A percentile compares a stretch with the other conserved stretches of the same genome.
Evolutionary conservation across 305 asterid species (phyloP).

Genomic region (Fraxinus nigra): DNA sequence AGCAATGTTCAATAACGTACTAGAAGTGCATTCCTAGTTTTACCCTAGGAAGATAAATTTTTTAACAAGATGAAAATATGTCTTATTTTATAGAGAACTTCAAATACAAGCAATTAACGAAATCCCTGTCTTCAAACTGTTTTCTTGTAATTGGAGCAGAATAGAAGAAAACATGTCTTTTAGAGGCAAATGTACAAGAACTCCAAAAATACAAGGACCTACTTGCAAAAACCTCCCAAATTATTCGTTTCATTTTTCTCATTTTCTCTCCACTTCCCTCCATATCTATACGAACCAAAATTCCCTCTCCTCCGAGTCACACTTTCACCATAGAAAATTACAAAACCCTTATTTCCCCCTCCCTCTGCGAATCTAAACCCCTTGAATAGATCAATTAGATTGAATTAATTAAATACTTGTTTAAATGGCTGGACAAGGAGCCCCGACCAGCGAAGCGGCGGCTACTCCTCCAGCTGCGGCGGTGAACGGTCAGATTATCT

Average conservation of each 20-base stretch:
- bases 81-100: neutral
- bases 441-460: constrained; percentile 49
- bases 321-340: constrained; percentile 26
- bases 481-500: constrained; percentile 41
- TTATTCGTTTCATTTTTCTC: constrained; percentile 27
- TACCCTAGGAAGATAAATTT: neutral
- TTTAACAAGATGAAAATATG: neutral
- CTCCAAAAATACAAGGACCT: constrained; percentile 11
- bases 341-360: constrained; percentile 36
- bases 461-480: constrained; percentile 42
- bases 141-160: neutral
- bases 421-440: constrained; percentile 52
- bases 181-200: neutral
- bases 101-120: neutral
- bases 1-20: neutral
- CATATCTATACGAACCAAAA: constrained; percentile 93
- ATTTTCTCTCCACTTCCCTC: constrained; percentile 69
- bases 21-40: neutral
- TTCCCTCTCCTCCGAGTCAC: constrained; percentile 52
- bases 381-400: neutral
- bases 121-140: neutral
- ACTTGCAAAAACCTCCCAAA: constrained; percentile 23
- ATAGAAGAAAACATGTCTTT: neutral
- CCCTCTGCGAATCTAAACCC: constrained; percentile 24
- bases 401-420: neutral